Conservation (phyloP, 2,329 filamentous ascomycete species). For the Orbilia oligospora region DNA sequence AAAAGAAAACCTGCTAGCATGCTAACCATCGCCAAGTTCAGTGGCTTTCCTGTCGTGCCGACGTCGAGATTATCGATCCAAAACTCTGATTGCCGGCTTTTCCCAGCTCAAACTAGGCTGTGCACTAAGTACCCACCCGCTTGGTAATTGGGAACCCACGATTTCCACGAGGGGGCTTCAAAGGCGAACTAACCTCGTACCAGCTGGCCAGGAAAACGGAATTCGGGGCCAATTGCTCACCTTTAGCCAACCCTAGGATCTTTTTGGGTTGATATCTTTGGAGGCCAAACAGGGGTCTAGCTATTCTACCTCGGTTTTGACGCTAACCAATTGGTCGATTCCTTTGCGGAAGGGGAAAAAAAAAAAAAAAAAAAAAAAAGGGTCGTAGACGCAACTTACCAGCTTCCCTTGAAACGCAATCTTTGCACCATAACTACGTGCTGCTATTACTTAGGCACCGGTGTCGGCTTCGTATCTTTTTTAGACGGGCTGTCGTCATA, state of each 20-base stretch:
- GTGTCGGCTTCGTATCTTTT: background rate
- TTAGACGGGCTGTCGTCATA: background rate
- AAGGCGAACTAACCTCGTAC: background rate
- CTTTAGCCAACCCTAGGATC: background rate
- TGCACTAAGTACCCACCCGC: conserved; percentile 39
- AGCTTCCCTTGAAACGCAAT: background rate
- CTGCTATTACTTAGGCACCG: background rate
- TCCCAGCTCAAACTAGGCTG: conserved; percentile 9
- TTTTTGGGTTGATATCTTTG: background rate
- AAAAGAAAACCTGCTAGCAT: conserved; percentile 1
- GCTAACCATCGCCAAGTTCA: conserved; percentile 13
- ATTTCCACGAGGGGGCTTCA: conserved; percentile 7
- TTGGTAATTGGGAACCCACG: conserved; percentile 46
- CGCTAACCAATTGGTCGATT: background rate
- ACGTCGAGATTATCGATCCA: background rate
- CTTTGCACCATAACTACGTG: conserved; percentile 12
- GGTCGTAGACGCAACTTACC: conserved; percentile 37
- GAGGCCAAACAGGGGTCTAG: conserved; percentile 6
- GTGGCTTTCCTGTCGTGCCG: conserved; percentile 15
- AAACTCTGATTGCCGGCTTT: conserved; percentile 17
- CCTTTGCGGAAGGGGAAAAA: too few relatives aligned
- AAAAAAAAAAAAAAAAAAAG: conserved; percentile 32
- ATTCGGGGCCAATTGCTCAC: background rate
- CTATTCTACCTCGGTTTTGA: conserved; percentile 7
- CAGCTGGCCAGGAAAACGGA: conserved; percentile 16